Evolutionary conservation across 2,329 filamentous ascomycete genomes (phyloP), one percentile per base, ranked within the genome.

Genomic region (Exophiala alcalophila): DNA sequence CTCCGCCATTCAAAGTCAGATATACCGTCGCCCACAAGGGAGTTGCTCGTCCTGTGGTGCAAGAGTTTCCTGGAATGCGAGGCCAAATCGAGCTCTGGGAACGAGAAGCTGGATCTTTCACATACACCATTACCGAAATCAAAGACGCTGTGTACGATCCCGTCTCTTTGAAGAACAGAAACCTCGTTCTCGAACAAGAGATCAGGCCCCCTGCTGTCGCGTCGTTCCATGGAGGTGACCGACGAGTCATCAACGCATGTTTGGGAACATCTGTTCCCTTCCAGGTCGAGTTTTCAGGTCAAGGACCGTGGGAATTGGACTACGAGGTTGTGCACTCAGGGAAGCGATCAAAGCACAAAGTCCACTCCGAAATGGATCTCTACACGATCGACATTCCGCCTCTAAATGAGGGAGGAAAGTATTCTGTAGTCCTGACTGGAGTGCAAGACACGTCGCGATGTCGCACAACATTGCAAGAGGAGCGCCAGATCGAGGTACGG

Each of bases 261-360:
- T 83, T 97, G 41, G 88, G 92, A 47, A 83, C 94, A 42, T 74
- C 82, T 14, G 80, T 90, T 5, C 77, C 82, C 21, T 79, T 92
- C 19, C 80, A 87, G 42, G 80, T 96, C 26, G 66, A 74, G 37
- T 76, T 97, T 28, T 72, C 80, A 31, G 92, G 94, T 28, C 89
- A 97, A 57, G 76, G 82, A 12, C 92, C 94, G 0, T 97, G 91
- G 73, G 84, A 76, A 15, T 68, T 98, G 26, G 89, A 97, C 60
- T 98, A 94, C 69, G 92, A 97, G 64, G 71, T 96, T 27, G 78
- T 96, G 5, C 86, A 97, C 65, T 86, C 89, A 41, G 90, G 90
- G 41, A 94, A 86, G 65, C 80, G 90, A 39, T 82, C 79, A 50
- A 83, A 85, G 37, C 76, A 84, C 55, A 77, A 75, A 41, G 72